phyloP scores from a whole-genome alignment of 2,329 filamentous ascomycete species.

The Phialophora expanda region DNA sequence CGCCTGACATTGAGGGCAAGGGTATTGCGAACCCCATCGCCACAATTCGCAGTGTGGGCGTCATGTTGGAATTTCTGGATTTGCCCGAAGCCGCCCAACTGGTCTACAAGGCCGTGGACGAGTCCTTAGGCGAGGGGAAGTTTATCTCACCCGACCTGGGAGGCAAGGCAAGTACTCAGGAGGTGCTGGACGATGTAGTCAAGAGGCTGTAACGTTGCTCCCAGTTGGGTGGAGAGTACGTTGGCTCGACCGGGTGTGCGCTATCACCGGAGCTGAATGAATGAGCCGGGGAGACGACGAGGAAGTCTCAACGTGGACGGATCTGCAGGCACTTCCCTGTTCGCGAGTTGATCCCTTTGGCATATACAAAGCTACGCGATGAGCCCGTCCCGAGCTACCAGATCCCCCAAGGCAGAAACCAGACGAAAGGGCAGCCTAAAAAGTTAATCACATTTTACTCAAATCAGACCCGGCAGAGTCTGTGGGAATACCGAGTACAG shows the following conservation, averaged over 20 bases:
- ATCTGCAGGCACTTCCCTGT: no score
- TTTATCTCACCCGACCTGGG: slow-evolving; percentile 88
- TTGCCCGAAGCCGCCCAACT: slow-evolving; percentile 83
- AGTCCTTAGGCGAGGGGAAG: slow-evolving; percentile 80
- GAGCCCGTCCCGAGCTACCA: no score
- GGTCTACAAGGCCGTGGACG: slow-evolving; percentile 93
- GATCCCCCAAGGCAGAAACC: no score
- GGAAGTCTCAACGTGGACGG: no score
- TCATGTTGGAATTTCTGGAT: slow-evolving; percentile 96
- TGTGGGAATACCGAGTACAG: no score
- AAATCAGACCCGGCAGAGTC: no score
- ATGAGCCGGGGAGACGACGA: no score
- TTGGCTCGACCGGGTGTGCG: neutral
- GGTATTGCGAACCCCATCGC: slow-evolving; percentile 96
- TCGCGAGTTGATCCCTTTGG: no score
- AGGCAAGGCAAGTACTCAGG: slow-evolving; percentile 79
- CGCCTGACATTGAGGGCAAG: slow-evolving; percentile 92
- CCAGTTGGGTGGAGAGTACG: neutral
- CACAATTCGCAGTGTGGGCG: slow-evolving; percentile 83
- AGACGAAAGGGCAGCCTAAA: no score
- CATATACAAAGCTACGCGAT: no score
- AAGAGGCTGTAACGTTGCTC: slow-evolving; percentile 68
- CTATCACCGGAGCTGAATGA: no score
- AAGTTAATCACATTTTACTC: no score
- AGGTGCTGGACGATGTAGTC: slow-evolving; percentile 87